phyloP scores from a whole-genome alignment of 2,329 filamentous ascomycete species.

The Tricladium varicosporioides region DNA sequence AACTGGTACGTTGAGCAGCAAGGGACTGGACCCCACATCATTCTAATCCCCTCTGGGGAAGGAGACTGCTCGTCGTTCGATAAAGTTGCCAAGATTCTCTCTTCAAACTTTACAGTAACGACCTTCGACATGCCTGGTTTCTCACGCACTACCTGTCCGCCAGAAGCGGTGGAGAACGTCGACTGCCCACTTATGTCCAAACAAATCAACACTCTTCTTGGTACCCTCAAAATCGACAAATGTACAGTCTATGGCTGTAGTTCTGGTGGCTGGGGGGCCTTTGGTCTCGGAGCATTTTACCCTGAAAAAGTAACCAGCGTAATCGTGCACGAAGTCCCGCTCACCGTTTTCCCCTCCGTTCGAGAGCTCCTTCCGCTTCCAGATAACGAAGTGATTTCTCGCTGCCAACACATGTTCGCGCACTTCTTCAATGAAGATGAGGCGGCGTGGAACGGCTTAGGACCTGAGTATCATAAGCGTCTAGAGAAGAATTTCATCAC shows the following conservation, averaged over 20 bases:
- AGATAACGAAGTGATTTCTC: conserved; percentile 1
- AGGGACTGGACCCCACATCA: conserved; percentile 16
- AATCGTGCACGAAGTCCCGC: conserved; percentile 16
- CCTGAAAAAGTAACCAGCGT: conserved; percentile 5
- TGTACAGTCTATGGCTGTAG: conserved; percentile 15
- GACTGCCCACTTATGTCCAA: conserved; percentile 6
- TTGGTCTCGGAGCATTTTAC: conserved; percentile 10
- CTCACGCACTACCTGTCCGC: conserved; percentile 9
- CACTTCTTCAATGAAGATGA: conserved; percentile 11
- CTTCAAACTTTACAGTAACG: conserved; percentile 17
- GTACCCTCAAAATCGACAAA: conserved; percentile 11
- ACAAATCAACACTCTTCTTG: conserved; percentile 18
- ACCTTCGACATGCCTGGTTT: conserved; percentile 23
- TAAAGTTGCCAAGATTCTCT: conserved; percentile 7
- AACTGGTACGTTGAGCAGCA: conserved; percentile 16
- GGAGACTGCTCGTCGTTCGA: conserved; percentile 18
- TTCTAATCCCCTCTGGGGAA: conserved; percentile 21
- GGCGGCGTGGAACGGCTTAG: conserved; percentile 13
- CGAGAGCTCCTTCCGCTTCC: neutral
- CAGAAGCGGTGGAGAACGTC: conserved; percentile 6
- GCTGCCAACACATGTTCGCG: conserved; percentile 8
- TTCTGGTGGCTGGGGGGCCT: conserved; percentile 14
- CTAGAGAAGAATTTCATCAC: conserved; percentile 19
- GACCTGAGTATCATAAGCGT: conserved; percentile 16
- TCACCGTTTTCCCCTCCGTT: neutral